phyloP scores from a whole-genome alignment of 176 grass and related monocot genomes.

The Echinochloa phyllopogon region DNA sequence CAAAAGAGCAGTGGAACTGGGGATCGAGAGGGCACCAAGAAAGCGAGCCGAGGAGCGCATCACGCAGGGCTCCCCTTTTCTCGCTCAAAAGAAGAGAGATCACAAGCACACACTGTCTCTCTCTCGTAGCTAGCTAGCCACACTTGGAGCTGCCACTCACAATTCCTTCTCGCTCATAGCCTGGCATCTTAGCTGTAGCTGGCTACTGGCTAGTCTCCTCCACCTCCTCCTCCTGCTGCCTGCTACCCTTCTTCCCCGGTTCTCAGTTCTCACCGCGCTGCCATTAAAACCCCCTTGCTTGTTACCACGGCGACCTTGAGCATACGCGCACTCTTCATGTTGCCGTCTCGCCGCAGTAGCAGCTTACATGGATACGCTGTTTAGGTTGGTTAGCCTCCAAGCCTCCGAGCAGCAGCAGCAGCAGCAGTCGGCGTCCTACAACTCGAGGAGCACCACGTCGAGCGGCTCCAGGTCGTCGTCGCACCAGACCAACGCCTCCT shows the following conservation, averaged over 20 bases:
- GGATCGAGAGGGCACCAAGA: slow-evolving; percentile 30
- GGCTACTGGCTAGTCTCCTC: slow-evolving; percentile 13
- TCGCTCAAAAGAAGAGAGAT: slow-evolving; percentile 55
- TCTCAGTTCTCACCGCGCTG: not conserved
- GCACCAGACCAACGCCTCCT: slow-evolving; percentile 72
- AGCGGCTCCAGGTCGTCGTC: slow-evolving; percentile 84
- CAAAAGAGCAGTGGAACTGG: slow-evolving; percentile 53
- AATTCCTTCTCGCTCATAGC: slow-evolving; percentile 9
- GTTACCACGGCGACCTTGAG: slow-evolving; percentile 45
- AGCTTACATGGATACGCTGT: slow-evolving; percentile 92
- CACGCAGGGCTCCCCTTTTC: slow-evolving; percentile 33
- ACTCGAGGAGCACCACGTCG: slow-evolving; percentile 85
- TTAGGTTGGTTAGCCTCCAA: slow-evolving; percentile 96
- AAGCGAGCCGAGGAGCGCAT: slow-evolving; percentile 40
- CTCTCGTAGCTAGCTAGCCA: not conserved
- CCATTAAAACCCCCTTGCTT: slow-evolving; percentile 58
- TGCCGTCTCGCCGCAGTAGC: slow-evolving; percentile 43
- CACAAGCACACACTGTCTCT: not conserved
- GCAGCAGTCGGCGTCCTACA: slow-evolving; percentile 74
- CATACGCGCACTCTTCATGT: slow-evolving; percentile 43
- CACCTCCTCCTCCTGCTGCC: not conserved
- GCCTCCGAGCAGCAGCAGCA: slow-evolving; percentile 75
- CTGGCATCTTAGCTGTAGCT: slow-evolving; percentile 9
- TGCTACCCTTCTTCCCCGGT: not conserved
- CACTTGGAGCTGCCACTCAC: slow-evolving; percentile 26